phyloP scores from a whole-genome alignment of 2,329 filamentous ascomycete species.

The Chrysoporthe puriensis region DNA sequence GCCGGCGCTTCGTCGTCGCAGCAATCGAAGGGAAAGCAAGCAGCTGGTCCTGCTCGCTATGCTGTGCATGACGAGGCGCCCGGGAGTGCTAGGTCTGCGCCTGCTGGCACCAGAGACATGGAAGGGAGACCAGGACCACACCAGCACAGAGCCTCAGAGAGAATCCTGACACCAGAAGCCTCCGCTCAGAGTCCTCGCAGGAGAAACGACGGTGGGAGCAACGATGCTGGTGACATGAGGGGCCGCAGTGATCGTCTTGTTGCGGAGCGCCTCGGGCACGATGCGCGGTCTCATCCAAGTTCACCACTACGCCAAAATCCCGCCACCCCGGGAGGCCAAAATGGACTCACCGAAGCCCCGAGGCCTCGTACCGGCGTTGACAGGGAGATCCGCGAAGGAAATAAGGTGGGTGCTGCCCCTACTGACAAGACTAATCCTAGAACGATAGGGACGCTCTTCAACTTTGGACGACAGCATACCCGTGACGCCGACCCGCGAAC shows the following conservation, averaged over 20 bases:
- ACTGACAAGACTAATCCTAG: background rate
- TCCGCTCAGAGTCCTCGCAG: background rate
- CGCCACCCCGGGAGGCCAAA: background rate
- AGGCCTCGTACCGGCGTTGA: background rate
- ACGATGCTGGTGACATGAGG: background rate
- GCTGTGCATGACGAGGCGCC: background rate
- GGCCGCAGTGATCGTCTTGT: background rate
- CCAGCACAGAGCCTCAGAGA: background rate
- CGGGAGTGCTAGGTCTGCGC: background rate
- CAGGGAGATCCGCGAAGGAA: background rate
- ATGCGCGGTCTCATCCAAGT: background rate
- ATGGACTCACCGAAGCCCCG: background rate
- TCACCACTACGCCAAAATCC: conserved; percentile 5
- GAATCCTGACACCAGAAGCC: background rate
- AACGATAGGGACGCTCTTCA: conserved; percentile 1
- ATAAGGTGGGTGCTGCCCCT: background rate
- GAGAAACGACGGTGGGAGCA: background rate
- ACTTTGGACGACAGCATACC: conserved; percentile 6
- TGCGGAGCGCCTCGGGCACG: background rate
- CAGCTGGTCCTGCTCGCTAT: background rate
- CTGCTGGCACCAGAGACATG: background rate
- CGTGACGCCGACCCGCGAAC: background rate
- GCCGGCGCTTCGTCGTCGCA: background rate
- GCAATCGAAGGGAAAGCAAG: conserved; percentile 9
- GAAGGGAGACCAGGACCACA: background rate